Evolutionary conservation across 2,329 filamentous ascomycete genomes (phyloP), one percentile per base, ranked within the genome.

Genomic region (Fusarium sp.): DNA sequence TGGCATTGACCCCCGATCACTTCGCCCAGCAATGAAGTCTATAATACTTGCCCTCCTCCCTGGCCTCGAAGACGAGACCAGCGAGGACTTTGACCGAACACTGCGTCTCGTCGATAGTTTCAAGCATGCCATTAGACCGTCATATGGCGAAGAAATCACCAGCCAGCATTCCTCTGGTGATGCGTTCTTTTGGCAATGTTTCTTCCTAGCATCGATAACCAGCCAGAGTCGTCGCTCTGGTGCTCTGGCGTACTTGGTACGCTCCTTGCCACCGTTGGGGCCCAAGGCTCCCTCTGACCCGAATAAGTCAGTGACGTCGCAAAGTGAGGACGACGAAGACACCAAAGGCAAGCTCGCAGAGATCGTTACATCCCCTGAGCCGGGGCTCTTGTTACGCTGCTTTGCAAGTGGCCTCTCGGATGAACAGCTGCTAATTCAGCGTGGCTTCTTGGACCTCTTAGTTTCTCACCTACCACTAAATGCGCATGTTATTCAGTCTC

Each of bases 181-280:
- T 72, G 93, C 93, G 71, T 98, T 96, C 80, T 99, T 98, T 80
- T 99, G 96, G 96, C 96, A 99, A 82, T 98, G 94, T 79, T 92
- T 99, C 78, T 98, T 99, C 77, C 84, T 99, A 20, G 94, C 95
- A 13, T 92, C 93, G 20, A 96, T 99, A 66, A 98, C 96, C 2
- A 95, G 95, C 76, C 89, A 93, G 44, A 94, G 91, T 67, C 88
- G 95, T 67, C 90, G 96, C 60, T 90, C 93, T 70, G 96, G 96
- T 30, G 94, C 94, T 41, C 85, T 99, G 64, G 94, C 95, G 35
- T 99, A 97, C 80, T 85, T 99, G 42, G 86, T 89, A 52, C 91
- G 94, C 63, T 90, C 90, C 75, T 84, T 99, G 33, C 96, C 97
- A 17, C 60, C 70, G 10, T 69, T 83, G 30, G 78, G 76, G 6